phyloP scores from a whole-genome alignment of 352 stramenopile species.

The Pythium coloratum region DNA sequence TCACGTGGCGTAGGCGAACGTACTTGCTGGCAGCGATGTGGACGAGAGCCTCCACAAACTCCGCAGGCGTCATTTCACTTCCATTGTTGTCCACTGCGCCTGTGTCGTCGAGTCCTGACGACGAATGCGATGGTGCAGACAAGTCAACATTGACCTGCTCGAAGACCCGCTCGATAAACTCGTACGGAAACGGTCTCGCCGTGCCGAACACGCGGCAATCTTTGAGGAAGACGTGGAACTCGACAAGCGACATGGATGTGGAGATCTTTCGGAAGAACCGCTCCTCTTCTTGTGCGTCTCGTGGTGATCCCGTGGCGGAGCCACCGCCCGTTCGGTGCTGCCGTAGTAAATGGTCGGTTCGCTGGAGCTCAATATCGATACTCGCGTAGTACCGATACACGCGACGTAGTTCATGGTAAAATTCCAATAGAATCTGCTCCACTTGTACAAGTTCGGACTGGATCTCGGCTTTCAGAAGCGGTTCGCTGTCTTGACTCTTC shows the following conservation, averaged over 20 bases:
- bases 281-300: constrained; percentile 37
- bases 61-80: constrained; percentile 58
- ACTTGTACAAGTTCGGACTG: constrained; percentile 26
- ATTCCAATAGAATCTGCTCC: constrained; percentile 43
- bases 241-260: constrained; percentile 59
- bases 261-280: constrained; percentile 71
- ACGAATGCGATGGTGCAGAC: constrained; percentile 1
- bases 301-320: neutral
- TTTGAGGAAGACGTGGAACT: constrained; percentile 70
- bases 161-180: constrained; percentile 53
- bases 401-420: constrained; percentile 41
- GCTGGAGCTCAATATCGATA: constrained; percentile 37
- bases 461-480: neutral
- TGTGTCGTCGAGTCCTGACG: constrained; percentile 8
- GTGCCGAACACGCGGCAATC: constrained; percentile 65
- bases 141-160: constrained; percentile 47
- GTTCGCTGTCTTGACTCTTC: neutral
- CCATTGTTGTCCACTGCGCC: constrained; percentile 16
- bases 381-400: constrained; percentile 64
- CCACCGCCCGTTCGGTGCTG: constrained; percentile 12
- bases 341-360: constrained; percentile 27
- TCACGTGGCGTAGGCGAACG: constrained; percentile 29
- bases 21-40: constrained; percentile 49
- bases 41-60: constrained; percentile 70
- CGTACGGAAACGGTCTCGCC: constrained; percentile 52